Conservation (phyloP, 2,329 filamentous ascomycete species). For the Talaromyces sp. region DNA sequence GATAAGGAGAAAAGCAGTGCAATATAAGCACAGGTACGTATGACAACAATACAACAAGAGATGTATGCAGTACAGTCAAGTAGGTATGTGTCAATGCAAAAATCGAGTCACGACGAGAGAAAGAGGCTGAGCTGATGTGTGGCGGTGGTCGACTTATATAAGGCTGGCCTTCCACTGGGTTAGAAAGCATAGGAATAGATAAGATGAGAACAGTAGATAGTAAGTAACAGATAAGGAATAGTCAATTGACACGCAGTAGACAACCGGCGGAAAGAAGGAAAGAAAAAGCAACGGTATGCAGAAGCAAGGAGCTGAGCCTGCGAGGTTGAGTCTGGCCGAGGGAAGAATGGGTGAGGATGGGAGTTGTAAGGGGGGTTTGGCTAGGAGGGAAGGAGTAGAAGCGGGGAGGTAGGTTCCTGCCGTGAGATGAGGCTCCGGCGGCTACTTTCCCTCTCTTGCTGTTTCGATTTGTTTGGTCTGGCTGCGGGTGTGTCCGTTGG, state of each 20-base stretch:
- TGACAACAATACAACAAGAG: not conserved
- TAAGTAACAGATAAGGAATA: not conserved
- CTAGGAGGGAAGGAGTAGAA: not conserved
- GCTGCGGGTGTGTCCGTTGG: not conserved
- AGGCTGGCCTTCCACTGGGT: not conserved
- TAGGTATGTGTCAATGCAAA: not conserved
- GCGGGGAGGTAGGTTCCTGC: not conserved
- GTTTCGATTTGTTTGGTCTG: constrained; percentile 5
- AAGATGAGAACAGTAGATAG: not conserved
- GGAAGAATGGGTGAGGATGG: not conserved
- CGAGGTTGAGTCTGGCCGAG: not conserved
- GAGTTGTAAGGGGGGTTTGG: not conserved
- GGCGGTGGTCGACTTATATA: constrained; percentile 13
- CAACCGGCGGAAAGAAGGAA: not conserved
- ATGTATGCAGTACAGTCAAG: not conserved
- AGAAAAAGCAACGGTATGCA: not conserved
- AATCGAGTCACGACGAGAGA: not conserved
- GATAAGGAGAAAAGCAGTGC: not conserved
- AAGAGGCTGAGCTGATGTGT: constrained; percentile 14
- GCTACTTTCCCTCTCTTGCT: constrained; percentile 1
- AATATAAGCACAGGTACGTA: not conserved
- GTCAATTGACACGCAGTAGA: constrained; percentile 1
- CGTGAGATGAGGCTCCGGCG: constrained; percentile 10
- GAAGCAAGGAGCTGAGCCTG: not conserved
- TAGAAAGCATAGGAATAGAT: not conserved